phyloP scores from a whole-genome alignment of 352 stramenopile genomes.

The Globisporangium ultimum region DNA sequence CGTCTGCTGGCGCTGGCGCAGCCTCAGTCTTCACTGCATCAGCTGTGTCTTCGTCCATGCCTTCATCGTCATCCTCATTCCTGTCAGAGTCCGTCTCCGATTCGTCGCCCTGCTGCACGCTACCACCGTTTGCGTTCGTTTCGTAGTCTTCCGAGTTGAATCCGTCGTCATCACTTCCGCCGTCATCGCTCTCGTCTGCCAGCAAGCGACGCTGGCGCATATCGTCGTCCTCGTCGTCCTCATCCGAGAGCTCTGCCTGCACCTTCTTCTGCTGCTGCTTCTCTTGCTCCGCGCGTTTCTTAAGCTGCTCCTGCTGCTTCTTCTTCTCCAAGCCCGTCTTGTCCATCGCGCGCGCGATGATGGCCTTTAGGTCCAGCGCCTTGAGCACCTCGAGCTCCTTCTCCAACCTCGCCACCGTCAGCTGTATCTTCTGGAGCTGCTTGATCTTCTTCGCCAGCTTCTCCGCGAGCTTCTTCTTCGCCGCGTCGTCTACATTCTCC shows the following conservation, averaged over 20 bases:
- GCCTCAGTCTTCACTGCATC: slow-evolving; percentile 1
- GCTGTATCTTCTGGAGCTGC: slow-evolving; percentile 37
- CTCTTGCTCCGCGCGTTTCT: slow-evolving; percentile 14
- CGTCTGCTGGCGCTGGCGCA: neutral
- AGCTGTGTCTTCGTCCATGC: neutral
- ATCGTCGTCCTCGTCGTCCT: slow-evolving; percentile 13
- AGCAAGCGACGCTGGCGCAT: neutral
- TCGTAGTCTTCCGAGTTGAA: slow-evolving; percentile 49
- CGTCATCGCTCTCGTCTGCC: slow-evolving; percentile 21
- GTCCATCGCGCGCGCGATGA: slow-evolving; percentile 39
- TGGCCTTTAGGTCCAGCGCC: slow-evolving; percentile 39
- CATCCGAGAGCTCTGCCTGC: slow-evolving; percentile 4
- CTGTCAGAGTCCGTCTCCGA: slow-evolving; percentile 1
- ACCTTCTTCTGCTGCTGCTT: slow-evolving; percentile 14
- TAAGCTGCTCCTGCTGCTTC: slow-evolving; percentile 17
- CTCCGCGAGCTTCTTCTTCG: slow-evolving; percentile 11
- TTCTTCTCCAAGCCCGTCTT: slow-evolving; percentile 39
- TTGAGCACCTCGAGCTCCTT: slow-evolving; percentile 58
- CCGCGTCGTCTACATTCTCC: neutral
- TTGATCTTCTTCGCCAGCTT: slow-evolving; percentile 40
- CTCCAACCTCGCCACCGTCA: slow-evolving; percentile 42
- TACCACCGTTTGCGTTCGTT: neutral
- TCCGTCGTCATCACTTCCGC: slow-evolving; percentile 30
- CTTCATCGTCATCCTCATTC: slow-evolving; percentile 3
- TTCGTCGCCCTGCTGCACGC: neutral